phyloP scores from a whole-genome alignment of 208 protist genomes.

The Wallacemonas collosoma region DNA sequence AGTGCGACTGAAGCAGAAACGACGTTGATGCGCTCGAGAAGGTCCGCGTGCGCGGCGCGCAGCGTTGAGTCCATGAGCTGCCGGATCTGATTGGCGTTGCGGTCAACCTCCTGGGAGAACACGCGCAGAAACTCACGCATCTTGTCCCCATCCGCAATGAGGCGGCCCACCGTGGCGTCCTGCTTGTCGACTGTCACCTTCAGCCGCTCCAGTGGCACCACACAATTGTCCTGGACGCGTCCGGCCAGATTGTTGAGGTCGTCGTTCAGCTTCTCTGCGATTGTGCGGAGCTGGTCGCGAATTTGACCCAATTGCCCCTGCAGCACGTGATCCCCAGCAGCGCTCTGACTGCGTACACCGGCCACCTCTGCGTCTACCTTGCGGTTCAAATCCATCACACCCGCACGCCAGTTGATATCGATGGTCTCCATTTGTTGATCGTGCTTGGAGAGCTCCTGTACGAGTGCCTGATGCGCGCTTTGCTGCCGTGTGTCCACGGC shows the following conservation, averaged over 20 bases:
- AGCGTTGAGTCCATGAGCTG: conserved; percentile 67
- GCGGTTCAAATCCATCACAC: conserved; percentile 59
- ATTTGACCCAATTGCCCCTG: conserved; percentile 39
- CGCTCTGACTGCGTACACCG: conserved; percentile 27
- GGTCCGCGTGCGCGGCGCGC: conserved; percentile 66
- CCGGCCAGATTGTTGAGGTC: conserved; percentile 30
- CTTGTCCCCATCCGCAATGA: conserved; percentile 41
- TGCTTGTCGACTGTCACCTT: conserved; percentile 32
- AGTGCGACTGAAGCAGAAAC: conserved; percentile 40
- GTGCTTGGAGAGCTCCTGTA: conserved; percentile 75
- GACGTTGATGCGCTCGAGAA: conserved; percentile 75
- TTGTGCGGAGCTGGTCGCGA: conserved; percentile 39
- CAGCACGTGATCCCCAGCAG: conserved; percentile 33
- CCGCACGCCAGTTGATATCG: conserved; percentile 77
- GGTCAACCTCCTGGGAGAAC: conserved; percentile 53
- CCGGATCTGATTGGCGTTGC: conserved; percentile 51
- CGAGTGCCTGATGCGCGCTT: conserved; percentile 58
- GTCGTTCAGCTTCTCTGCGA: conserved; percentile 25
- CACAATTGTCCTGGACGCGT: conserved; percentile 39
- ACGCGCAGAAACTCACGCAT: conserved; percentile 50
- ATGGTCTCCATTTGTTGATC: conserved; percentile 70
- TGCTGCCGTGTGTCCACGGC: conserved; percentile 50
- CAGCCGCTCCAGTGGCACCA: conserved; percentile 40
- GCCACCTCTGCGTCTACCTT: conserved; percentile 41
- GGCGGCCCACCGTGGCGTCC: conserved; percentile 26